A percentile compares a stretch with the other conserved stretches of the same genome.
These are phyloP conservation scores for Cyclostephanos invisitatus DNA, from an alignment of 108 stramenopile species.

Conservation along the genomic window DNA sequence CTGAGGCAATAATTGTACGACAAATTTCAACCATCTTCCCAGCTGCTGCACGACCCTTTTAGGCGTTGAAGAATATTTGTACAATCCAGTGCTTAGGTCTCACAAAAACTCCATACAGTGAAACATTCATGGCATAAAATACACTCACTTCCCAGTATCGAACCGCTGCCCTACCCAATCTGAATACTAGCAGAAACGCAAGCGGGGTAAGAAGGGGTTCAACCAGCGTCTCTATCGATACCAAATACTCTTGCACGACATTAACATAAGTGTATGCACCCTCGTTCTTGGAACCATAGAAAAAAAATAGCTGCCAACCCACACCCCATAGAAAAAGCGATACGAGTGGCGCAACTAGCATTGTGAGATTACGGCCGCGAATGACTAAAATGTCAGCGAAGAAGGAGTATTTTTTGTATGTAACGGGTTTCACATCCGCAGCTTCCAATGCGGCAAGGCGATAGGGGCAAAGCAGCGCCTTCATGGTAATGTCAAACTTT, in stretches of 20 bases:
- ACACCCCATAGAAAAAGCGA: conserved; percentile 35
- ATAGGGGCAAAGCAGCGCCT: conserved; percentile 28
- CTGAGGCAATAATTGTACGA: conserved; percentile 35
- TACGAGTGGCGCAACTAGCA: conserved; percentile 35
- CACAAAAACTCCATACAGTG: not conserved
- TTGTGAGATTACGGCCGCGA: conserved; percentile 40
- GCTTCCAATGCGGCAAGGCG: conserved; percentile 34
- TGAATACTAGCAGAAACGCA: conserved; percentile 46
- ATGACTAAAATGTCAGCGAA: conserved; percentile 33
- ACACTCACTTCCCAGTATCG: conserved; percentile 30
- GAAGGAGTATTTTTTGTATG: conserved; percentile 32
- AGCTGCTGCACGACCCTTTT: conserved; percentile 37
- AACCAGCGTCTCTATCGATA: conserved; percentile 32
- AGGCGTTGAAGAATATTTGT: conserved; percentile 6
- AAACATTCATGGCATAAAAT: not conserved
- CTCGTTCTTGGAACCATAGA: conserved; percentile 6
- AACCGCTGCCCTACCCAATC: conserved; percentile 32
- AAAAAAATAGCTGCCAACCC: conserved; percentile 41
- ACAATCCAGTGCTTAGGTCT: not conserved
- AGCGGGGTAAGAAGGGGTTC: conserved; percentile 31
- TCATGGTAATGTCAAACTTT: conserved; percentile 8
- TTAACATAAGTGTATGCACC: conserved; percentile 17
- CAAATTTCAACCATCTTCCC: conserved; percentile 42
- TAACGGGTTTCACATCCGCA: conserved; percentile 29
- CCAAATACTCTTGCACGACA: conserved; percentile 24